Base-by-base conservation (phyloP, 441 rosid genomes). In the Melastoma candidum region DNA sequence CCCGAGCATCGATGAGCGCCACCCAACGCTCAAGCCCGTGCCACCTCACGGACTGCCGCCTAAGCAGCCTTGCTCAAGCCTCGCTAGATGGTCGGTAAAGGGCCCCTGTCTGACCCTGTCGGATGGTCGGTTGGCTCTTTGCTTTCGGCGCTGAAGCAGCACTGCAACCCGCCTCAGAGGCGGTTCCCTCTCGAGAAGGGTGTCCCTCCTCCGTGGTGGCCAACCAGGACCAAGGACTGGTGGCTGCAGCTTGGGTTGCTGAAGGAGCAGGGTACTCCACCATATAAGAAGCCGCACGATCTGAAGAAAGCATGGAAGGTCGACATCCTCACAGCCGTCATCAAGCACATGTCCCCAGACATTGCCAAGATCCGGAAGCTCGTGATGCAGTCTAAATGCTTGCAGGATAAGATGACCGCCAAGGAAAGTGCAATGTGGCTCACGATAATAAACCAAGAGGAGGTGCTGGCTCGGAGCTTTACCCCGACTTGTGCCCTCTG, bases 201-300 rank as follows among this genome's bases (percentile, higher is more conserved):
- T 3, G 45, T 74, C 46, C 71, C 77, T 8, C 93, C 86, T 0
- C 84, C 93, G 7, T 79, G 93, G 93, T 81, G 93, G 86, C 86
- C 88, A 2, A 60, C 63, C 0, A 80, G 88, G 27, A 51, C 13
- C 0, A 84, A 81, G 71, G 5, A 55, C 0, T 76, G 88, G 93
- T 82, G 86, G 93, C 84, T 78, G 13, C 66, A 81, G 56, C 84
- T 77, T 67, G 88, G 84, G 17, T 25, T 48, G 41, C 59, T 83
- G 1, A 57, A 66, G 0, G 82, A 78, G 32, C 83, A 78, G 9
- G 87, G 93, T 2, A 65, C 70, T 0, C 95, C 93, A 2, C 93
- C 85, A 3, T 82, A 82, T 26, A 70, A 68, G 55, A 84, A 77
- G 69, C 95, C 84, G 26, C 85, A 77, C 39, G 82, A 81, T 57